Evolutionary conservation across 495 filamentous ascomycete genomes (phyloP).

Genomic region (Xylaria grammica): DNA sequence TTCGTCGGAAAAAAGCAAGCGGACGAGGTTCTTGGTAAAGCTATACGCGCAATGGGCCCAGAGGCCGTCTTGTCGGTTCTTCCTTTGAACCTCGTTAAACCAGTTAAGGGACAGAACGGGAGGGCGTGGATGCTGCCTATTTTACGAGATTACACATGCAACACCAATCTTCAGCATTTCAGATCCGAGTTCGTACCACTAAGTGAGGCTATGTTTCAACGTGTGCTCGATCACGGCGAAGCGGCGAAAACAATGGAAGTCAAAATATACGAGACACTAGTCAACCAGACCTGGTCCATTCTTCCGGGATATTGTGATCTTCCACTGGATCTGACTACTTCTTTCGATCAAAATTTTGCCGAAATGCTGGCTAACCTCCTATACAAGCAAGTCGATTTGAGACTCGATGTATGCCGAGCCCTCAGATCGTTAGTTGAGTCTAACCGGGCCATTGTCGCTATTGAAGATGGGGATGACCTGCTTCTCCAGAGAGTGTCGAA

Average conservation of each 20-base stretch:
- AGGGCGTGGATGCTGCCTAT: slow-evolving; percentile 94
- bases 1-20: slow-evolving; percentile 96
- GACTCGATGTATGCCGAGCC: slow-evolving; percentile 82
- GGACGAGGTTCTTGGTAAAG: slow-evolving; percentile 83
- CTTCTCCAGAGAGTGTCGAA: slow-evolving; percentile 77
- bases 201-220: slow-evolving; percentile 88
- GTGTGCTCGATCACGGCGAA: slow-evolving; percentile 76
- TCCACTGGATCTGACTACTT: slow-evolving; percentile 75
- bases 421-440: slow-evolving; percentile 89
- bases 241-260: slow-evolving; percentile 88
- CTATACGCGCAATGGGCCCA: slow-evolving; percentile 87
- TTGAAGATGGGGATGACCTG: slow-evolving; percentile 69
- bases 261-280: slow-evolving; percentile 96
- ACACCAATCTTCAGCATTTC: slow-evolving; percentile 87
- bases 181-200: slow-evolving; percentile 82
- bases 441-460: slow-evolving; percentile 74
- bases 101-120: slow-evolving; percentile 75
- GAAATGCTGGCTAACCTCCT: slow-evolving; percentile 89
- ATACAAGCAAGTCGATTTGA: slow-evolving; percentile 87
- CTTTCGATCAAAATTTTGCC: slow-evolving; percentile 88
- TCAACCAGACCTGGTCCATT: slow-evolving; percentile 93
- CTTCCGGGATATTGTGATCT: slow-evolving; percentile 96
- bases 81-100: slow-evolving; percentile 81
- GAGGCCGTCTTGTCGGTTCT: slow-evolving; percentile 77
- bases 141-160: slow-evolving; percentile 80